Evolutionary conservation across 371 early-diverging fungal species (phyloP).

Genomic region (Nematocida displodere): DNA sequence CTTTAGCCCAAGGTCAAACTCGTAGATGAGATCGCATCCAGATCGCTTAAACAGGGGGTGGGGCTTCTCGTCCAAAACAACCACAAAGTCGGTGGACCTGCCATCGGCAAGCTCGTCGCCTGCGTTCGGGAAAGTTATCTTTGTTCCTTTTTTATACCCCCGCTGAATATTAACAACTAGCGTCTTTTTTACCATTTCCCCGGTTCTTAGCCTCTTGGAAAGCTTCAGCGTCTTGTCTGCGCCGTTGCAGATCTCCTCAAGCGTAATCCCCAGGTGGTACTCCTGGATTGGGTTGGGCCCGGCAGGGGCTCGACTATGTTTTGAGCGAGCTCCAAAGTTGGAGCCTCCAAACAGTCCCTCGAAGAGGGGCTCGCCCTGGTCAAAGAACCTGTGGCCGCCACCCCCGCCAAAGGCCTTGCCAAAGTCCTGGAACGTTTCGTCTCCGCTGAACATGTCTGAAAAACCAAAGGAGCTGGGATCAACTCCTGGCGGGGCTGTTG

Average conservation of each 20-base stretch:
- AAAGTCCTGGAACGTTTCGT: background rate
- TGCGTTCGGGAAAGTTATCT: conserved; percentile 79
- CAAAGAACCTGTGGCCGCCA: conserved; percentile 4
- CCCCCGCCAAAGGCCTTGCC: background rate
- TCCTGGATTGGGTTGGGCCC: conserved; percentile 25
- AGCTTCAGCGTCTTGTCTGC: conserved; percentile 81
- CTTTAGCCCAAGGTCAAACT: conserved; percentile 69
- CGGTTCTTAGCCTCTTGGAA: conserved; percentile 66
- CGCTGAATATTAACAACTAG: conserved; percentile 79
- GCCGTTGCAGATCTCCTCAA: conserved; percentile 86
- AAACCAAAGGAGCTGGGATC: background rate
- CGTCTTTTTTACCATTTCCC: conserved; percentile 68
- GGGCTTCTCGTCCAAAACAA: conserved; percentile 84
- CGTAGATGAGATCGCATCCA: conserved; percentile 80
- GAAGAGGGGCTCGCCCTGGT: background rate
- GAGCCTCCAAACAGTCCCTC: background rate
- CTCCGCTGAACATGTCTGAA: background rate
- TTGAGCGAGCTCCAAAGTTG: background rate
- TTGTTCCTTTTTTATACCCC: conserved; percentile 94
- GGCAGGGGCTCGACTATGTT: background rate
- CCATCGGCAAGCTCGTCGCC: conserved; percentile 80
- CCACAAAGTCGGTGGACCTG: conserved; percentile 75
- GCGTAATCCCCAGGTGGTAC: conserved; percentile 59
- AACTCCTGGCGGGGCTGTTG: background rate
- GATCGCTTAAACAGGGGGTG: conserved; percentile 71